Evolutionary conservation across 2,329 filamentous ascomycete genomes (phyloP), one percentile per base, ranked within the genome.

Genomic region (Lasiodiplodia citricola): DNA sequence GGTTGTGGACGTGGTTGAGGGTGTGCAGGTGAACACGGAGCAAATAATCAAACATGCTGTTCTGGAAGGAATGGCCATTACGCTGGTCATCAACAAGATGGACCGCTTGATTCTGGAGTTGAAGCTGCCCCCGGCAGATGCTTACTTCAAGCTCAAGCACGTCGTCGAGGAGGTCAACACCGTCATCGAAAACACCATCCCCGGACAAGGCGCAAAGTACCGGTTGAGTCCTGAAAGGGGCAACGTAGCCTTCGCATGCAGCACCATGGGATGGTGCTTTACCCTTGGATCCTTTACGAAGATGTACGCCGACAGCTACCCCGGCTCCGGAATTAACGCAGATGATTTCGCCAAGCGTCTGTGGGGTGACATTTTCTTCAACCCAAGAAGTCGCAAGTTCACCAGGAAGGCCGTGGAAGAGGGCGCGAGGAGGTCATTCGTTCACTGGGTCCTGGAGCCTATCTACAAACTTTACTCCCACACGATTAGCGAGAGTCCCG

Each of bases 101-200:
- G 96, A 99, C 75, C 90, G 96, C 28, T 83, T 99, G 70, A 97
- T 99, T 71, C 82, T 99, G 56, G 96, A 99, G 81, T 85, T 99
- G 63, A 97, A 97, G 79, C 86, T 99, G 16, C 96, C 96, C 2
- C 96, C 96, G 2, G 93, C 90, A 72, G 96, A 99, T 78, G 96
- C 96, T 14, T 99, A 99, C 83, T 98, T 97, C 86, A 99, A 99
- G 85, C 85, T 99, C 67, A 98, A 97, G 82, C 94, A 98, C 79
- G 94, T 97, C n/a, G 89, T 99, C 66, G 96, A 99, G 80, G 93
- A 98, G 80, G 94, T 99, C 80, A 99, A 99, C 81, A 97, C 93
- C 0, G 85, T 96, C 73, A 98, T 99, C 75, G 93, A 97, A 77
- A 94, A 92, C 77, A 91, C 92, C 3, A 85, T 94, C 35, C 95